Base-by-base conservation (phyloP, 2,329 filamentous ascomycete species). In the Malbranchea zuffiana region DNA sequence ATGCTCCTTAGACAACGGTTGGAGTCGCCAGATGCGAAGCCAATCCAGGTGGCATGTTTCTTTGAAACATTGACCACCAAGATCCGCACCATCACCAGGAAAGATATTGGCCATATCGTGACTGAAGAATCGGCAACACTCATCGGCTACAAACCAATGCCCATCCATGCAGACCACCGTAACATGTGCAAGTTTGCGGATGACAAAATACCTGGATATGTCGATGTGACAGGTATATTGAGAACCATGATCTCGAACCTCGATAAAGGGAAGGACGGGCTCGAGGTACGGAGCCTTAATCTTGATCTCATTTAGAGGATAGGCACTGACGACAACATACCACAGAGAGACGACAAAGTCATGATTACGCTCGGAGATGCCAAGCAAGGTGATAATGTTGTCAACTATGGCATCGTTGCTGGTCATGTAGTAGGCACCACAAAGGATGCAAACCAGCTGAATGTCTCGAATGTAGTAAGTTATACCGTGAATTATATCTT, bases 31-130 rank as follows among this genome's bases (percentile, higher is more conserved):
- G n/a, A n/a, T n/a, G 10, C 19, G 25, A 21, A n/a, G n/a, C 31
- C 31, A 12, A 33, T 33, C 20, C 18, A 33, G n/a, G 31, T 33
- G 18, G 31, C 31, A 23, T 33, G 31, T 16, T 33, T 33, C 18
- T 33, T 24, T 23, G 31, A 24, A 33, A 12, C 31, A 7, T n/a
- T 23, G 20, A 13, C 19, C 15, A 33, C 31, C 18, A 21, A 24
- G 19, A 13, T 33, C 19, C 6, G 15, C 5, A 27, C 4, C 15
- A n/a, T 27, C 11, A 11, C 15, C 15, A 27, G 25, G 25, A 27
- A 11, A 27, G 15, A 27, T 27, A 11, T 27, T 7, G 25, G 25
- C 25, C 31, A 33, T 8, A 24, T 33, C 15, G 19, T 24, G 31
- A 33, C 19, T 7, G 31, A 11, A 11, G 31, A 33, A 6, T 33